Conservation (phyloP, 805 yeast genomes). For the Hanseniaspora jakobsenii region DNA sequence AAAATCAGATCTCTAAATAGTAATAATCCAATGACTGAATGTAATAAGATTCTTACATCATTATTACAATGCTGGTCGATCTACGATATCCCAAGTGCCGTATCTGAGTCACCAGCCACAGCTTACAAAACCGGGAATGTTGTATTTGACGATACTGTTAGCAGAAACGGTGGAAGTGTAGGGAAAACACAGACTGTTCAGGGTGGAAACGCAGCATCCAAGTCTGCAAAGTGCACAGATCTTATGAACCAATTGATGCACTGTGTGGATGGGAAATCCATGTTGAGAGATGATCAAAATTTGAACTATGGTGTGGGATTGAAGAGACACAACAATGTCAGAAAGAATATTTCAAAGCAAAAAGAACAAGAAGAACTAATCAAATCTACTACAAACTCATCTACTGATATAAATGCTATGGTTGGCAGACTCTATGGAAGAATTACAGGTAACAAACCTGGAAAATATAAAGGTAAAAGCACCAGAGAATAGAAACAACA, state of each 20-base stretch:
- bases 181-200: conserved; percentile 6
- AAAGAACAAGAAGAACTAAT: conserved; percentile 23
- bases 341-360: background rate
- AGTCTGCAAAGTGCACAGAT: conserved; percentile 45
- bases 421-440: conserved; percentile 1
- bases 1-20: conserved; percentile 55
- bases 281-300: conserved; percentile 22
- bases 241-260: conserved; percentile 58
- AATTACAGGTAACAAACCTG: conserved; percentile 5
- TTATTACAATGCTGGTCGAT: conserved; percentile 85
- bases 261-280: conserved; percentile 44
- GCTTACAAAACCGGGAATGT: conserved; percentile 13
- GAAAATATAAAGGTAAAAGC: background rate
- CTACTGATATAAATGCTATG: background rate
- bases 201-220: conserved; percentile 12
- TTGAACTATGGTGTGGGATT: conserved; percentile 3
- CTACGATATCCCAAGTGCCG: conserved; percentile 56
- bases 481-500: conserved; percentile 3
- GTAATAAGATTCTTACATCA: conserved; percentile 71
- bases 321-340: conserved; percentile 20
- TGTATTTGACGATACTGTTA: conserved; percentile 9
- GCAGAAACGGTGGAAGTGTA: conserved; percentile 6
- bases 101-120: conserved; percentile 30
- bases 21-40: conserved; percentile 51
- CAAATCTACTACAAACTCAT: background rate